Evolutionary conservation across 169 alveolate species (phyloP), one percentile per base, ranked within the genome.

Genomic region (Plasmodium vinckei): DNA sequence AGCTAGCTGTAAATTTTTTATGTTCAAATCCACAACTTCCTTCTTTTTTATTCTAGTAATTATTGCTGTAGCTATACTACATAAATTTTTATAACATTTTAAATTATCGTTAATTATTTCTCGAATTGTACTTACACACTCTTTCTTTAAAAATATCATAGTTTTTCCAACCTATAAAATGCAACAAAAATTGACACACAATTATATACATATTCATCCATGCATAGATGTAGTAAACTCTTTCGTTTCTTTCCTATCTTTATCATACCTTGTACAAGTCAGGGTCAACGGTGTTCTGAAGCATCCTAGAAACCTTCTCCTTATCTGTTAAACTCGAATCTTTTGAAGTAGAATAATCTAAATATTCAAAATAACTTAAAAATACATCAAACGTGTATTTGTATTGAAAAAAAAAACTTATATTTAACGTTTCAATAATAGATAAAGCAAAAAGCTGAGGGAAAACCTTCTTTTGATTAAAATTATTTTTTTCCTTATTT

Each of bases 401-500:
- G 17, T 86, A 86, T 47, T 68, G 87, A 86, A 69, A 86, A 47
- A 68, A 68, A 69, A 42, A 86, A 69, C 61, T 63, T 63, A 86
- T 69, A 19, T 69, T 70, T 70, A 86, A 57, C 10, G 91, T 70
- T 86, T 86, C 91, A 23, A 86, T 23, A 57, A 86, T 86, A 42
- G 91, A 86, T 64, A 86, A 86, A 51, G 91, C n/a, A 53, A 69
- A 70, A 12, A 86, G 44, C 23, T 86, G 91, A 51, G 87, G 86
- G 10, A 69, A 86, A 69, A 86, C 77, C 61, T 86, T 86, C 23
- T 49, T 68, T 63, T 47, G 73, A 57, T 70, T 69, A 51, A 68
- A 86, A 60, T 86, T 53, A 15, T 69, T 56, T 33, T 68, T 68
- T 54, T 86, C 56, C 53, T 86, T 86, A 57, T 19, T 86, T 70